These are phyloP conservation scores for Epichloe uncinata DNA, from an alignment of 2,329 filamentous ascomycete genomes.

Conservation along the genomic window DNA sequence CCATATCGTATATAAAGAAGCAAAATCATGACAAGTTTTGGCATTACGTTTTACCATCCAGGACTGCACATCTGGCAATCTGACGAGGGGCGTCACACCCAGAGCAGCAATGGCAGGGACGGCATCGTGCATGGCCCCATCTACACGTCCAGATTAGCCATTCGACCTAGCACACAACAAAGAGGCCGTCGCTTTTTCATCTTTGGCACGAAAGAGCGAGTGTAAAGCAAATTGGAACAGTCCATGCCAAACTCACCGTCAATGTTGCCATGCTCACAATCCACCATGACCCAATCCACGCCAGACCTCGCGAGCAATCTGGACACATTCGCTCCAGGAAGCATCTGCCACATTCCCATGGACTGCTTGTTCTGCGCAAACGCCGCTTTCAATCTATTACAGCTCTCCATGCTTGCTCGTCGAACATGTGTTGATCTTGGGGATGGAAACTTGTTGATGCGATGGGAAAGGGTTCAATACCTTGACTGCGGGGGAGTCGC, in stretches of 20 bases:
- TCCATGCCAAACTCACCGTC: slow-evolving; percentile 22
- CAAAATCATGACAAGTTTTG: background rate
- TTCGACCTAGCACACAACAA: background rate
- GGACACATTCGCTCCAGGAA: slow-evolving; percentile 46
- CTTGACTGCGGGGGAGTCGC: background rate
- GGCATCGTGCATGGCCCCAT: slow-evolving; percentile 39
- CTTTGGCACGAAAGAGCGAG: too few species aligned
- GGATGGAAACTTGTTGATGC: background rate
- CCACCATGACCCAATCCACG: slow-evolving; percentile 53
- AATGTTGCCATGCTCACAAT: slow-evolving; percentile 40
- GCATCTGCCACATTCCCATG: slow-evolving; percentile 50
- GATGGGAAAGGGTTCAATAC: background rate
- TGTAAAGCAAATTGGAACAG: background rate
- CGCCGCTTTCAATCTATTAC: slow-evolving; percentile 36
- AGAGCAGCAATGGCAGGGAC: slow-evolving; percentile 37
- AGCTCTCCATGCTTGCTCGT: slow-evolving; percentile 23
- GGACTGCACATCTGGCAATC: slow-evolving; percentile 38
- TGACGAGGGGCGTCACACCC: slow-evolving; percentile 29
- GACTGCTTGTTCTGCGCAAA: slow-evolving; percentile 34
- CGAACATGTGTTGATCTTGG: background rate
- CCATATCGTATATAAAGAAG: background rate
- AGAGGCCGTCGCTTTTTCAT: too few species aligned
- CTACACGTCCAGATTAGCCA: slow-evolving; percentile 11
- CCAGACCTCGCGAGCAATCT: slow-evolving; percentile 46
- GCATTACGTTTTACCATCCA: slow-evolving; percentile 32